phyloP scores from a whole-genome alignment of 352 stramenopile genomes.

The Phytophthora tentaculata region DNA sequence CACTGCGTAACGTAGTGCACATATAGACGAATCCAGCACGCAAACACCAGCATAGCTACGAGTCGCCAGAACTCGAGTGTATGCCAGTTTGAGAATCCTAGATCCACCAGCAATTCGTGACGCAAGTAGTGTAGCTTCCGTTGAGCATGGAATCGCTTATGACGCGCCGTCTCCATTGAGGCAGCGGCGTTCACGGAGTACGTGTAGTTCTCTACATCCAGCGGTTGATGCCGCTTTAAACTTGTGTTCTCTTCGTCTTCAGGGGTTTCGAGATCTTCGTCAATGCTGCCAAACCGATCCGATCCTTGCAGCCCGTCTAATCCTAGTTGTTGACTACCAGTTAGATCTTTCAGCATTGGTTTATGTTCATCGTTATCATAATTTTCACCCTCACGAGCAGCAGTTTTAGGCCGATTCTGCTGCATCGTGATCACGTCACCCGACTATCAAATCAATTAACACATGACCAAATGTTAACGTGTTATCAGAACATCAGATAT shows the following conservation, averaged over 20 bases:
- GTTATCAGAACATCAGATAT: not conserved
- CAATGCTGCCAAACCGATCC: slow-evolving; percentile 12
- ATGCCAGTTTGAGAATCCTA: slow-evolving; percentile 52
- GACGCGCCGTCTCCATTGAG: slow-evolving; percentile 54
- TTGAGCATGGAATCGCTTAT: slow-evolving; percentile 62
- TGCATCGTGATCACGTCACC: slow-evolving; percentile 29
- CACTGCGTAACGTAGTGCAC: slow-evolving; percentile 91
- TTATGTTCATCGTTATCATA: slow-evolving; percentile 1
- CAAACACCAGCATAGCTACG: slow-evolving; percentile 57
- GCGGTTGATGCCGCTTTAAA: slow-evolving; percentile 4
- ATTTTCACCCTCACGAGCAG: slow-evolving; percentile 3
- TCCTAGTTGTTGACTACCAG: slow-evolving; percentile 4
- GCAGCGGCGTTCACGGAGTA: slow-evolving; percentile 60
- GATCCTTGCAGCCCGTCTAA: slow-evolving; percentile 11
- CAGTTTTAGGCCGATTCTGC: slow-evolving; percentile 16
- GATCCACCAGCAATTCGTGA: slow-evolving; percentile 83
- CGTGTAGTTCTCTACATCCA: slow-evolving; percentile 54
- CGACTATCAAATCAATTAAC: slow-evolving; percentile 25
- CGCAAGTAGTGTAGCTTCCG: slow-evolving; percentile 84
- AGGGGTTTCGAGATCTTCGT: slow-evolving; percentile 11
- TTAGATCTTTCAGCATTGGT: slow-evolving; percentile 16
- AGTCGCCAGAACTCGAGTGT: slow-evolving; percentile 87
- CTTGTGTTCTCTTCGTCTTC: slow-evolving; percentile 11
- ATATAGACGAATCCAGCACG: slow-evolving; percentile 90
- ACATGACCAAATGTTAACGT: not conserved